phyloP scores from a whole-genome alignment of 2,329 filamentous ascomycete species.

The Blumeriella jaapii region DNA sequence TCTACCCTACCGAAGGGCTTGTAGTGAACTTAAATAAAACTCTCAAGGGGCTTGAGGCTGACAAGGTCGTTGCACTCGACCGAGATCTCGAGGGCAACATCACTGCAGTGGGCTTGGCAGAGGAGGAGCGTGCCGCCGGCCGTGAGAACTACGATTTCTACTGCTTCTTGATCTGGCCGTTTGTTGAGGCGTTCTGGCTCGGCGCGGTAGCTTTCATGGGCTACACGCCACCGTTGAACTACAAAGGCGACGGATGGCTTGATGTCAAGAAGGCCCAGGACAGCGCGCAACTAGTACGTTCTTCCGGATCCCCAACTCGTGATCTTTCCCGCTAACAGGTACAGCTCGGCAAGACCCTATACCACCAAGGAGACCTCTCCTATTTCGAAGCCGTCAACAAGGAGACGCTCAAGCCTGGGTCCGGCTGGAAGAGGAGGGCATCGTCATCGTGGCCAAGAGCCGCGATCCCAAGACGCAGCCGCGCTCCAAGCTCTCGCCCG shows the following conservation, averaged over 20 bases:
- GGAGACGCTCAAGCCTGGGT: conserved; percentile 86
- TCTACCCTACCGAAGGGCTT: conserved; percentile 82
- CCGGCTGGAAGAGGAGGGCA: conserved; percentile 82
- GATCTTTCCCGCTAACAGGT: conserved; percentile 16
- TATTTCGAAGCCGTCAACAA: conserved; percentile 99
- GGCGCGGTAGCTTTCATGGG: conserved; percentile 82
- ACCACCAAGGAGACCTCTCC: conserved; percentile 90
- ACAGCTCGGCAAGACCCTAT: conserved; percentile 86
- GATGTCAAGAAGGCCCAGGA: conserved; percentile 68
- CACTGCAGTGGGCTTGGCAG: conserved; percentile 60
- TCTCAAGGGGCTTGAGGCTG: conserved; percentile 62
- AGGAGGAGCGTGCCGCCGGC: conserved; percentile 63
- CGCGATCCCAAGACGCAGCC: conserved; percentile 51
- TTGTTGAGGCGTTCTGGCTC: conserved; percentile 90
- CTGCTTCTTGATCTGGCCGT: conserved; percentile 97
- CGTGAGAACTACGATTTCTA: conserved; percentile 98
- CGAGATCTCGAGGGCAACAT: conserved; percentile 44
- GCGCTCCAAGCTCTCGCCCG: conserved; percentile 56
- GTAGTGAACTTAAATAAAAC: conserved; percentile 72
- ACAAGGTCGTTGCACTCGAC: conserved; percentile 62
- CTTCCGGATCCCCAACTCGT: neutral
- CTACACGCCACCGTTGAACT: conserved; percentile 56
- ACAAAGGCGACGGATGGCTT: conserved; percentile 59
- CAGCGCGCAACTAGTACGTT: conserved; percentile 63
- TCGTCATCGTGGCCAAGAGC: conserved; percentile 60